Conservation (phyloP, 169 alveolate species). For the Cryptosporidium andersoni region DNA sequence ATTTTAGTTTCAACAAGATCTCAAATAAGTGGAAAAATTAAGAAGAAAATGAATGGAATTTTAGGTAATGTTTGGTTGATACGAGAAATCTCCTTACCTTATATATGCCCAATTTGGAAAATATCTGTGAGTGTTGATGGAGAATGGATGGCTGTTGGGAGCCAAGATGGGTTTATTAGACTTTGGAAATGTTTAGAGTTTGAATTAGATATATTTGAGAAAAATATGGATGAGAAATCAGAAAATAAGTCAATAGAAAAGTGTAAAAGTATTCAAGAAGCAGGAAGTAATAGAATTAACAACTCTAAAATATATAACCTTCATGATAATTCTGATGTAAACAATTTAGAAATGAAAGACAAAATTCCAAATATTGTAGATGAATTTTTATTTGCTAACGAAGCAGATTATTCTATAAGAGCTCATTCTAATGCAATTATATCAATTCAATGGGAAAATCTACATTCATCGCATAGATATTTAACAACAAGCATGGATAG, state of each 20-base stretch:
- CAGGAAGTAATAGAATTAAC: not conserved
- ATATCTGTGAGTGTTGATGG: conserved; percentile 60
- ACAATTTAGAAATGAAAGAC: too few relatives aligned
- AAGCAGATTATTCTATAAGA: conserved; percentile 13
- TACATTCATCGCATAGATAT: conserved; percentile 23
- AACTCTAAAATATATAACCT: not conserved
- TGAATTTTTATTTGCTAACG: conserved; percentile 47
- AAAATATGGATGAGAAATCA: not conserved
- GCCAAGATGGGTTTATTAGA: conserved; percentile 54
- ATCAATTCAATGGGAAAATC: conserved; percentile 61
- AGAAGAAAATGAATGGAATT: conserved; percentile 15
- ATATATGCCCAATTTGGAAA: conserved; percentile 29
- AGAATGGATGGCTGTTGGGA: conserved; percentile 49
- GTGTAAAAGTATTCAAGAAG: not conserved
- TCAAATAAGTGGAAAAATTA: conserved; percentile 38
- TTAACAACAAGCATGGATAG: conserved; percentile 68
- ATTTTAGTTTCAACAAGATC: conserved; percentile 34
- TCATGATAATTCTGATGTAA: too few relatives aligned
- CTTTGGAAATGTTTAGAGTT: conserved; percentile 40
- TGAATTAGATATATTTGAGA: not conserved
- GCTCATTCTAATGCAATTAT: conserved; percentile 62
- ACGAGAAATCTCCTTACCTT: conserved; percentile 41
- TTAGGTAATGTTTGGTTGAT: conserved; percentile 48
- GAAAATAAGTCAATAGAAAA: not conserved
- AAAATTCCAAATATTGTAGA: too few relatives aligned